Percentiles rank a stretch among this genome's conserved stretches.
These are phyloP conservation scores for Aspergillus clavatus DNA, from an alignment of 2,329 filamentous ascomycete genomes.

Conservation along the genomic window DNA sequence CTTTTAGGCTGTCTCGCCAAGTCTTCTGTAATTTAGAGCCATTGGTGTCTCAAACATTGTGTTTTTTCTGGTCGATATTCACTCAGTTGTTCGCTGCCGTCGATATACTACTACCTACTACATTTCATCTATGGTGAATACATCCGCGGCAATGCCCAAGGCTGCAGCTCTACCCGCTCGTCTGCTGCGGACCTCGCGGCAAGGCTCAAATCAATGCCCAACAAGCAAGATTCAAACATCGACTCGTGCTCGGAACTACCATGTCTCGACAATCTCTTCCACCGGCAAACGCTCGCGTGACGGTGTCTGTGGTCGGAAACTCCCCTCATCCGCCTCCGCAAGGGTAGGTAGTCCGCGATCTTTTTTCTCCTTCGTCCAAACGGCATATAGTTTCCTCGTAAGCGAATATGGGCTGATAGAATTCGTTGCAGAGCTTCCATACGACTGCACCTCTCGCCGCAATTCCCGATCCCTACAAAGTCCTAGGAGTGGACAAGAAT, in stretches of 20 bases:
- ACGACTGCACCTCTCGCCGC: constrained; percentile 55
- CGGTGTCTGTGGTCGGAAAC: constrained; percentile 23
- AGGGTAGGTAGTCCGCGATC: constrained; percentile 29
- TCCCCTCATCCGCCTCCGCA: constrained; percentile 18
- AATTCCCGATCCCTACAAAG: constrained; percentile 78
- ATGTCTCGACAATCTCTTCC: constrained; percentile 26
- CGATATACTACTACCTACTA: no score
- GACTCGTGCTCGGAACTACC: constrained; percentile 34
- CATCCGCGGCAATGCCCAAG: constrained; percentile 38
- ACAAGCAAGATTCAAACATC: constrained; percentile 25
- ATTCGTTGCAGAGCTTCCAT: constrained; percentile 39
- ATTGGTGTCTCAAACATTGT: neutral
- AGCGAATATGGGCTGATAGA: neutral
- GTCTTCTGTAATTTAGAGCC: neutral
- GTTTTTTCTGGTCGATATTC: no score
- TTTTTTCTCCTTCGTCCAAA: neutral
- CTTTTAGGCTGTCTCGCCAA: constrained; percentile 10
- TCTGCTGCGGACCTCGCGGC: constrained; percentile 39
- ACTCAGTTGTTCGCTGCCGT: constrained; percentile 10
- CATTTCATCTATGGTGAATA: no score
- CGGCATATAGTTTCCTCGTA: neutral
- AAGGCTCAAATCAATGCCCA: constrained; percentile 35
- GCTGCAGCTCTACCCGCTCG: constrained; percentile 40
- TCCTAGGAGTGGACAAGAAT: constrained; percentile 75
- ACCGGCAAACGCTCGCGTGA: constrained; percentile 24